phyloP scores from a whole-genome alignment of 2,329 filamentous ascomycete species.

The Sarocladium oryzae region DNA sequence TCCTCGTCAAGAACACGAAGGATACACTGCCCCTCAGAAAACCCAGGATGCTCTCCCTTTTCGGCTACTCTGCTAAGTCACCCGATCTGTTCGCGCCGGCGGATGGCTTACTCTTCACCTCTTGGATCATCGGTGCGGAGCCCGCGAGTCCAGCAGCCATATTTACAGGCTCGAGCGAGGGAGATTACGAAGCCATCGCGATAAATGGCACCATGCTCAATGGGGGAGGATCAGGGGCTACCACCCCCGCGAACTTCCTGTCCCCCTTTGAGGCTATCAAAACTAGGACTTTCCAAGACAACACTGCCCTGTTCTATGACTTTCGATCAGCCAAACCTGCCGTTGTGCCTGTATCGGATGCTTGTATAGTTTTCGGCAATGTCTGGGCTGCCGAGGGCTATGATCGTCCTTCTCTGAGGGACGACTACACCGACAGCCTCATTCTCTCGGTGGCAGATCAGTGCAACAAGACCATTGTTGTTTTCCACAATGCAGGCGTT shows the following conservation, averaged over 20 bases:
- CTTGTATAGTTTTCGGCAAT: conserved; percentile 61
- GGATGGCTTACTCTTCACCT: conserved; percentile 25
- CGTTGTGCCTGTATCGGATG: conserved; percentile 39
- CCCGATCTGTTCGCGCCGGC: conserved; percentile 37
- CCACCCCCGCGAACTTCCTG: conserved; percentile 24
- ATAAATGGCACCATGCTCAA: conserved; percentile 31
- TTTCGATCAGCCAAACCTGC: conserved; percentile 38
- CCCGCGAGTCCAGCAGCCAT: conserved; percentile 28
- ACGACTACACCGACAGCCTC: conserved; percentile 54
- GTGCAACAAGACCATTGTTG: conserved; percentile 58
- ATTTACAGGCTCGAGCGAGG: conserved; percentile 14
- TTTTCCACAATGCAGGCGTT: conserved; percentile 64
- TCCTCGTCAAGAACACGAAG: conserved; percentile 56
- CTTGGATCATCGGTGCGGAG: conserved; percentile 47
- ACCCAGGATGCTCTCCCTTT: conserved; percentile 48
- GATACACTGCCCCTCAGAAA: conserved; percentile 46
- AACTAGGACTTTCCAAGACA: conserved; percentile 40
- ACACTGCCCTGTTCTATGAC: conserved; percentile 33
- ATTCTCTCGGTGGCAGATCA: conserved; percentile 58
- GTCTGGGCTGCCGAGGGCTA: conserved; percentile 61
- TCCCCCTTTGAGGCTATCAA: conserved; percentile 33
- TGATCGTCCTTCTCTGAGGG: conserved; percentile 45
- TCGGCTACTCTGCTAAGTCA: conserved; percentile 51
- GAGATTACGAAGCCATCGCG: conserved; percentile 34
- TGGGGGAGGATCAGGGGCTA: conserved; percentile 24